Base-by-base conservation (phyloP, 441 rosid genomes). In the Flueggea neowawraea region DNA sequence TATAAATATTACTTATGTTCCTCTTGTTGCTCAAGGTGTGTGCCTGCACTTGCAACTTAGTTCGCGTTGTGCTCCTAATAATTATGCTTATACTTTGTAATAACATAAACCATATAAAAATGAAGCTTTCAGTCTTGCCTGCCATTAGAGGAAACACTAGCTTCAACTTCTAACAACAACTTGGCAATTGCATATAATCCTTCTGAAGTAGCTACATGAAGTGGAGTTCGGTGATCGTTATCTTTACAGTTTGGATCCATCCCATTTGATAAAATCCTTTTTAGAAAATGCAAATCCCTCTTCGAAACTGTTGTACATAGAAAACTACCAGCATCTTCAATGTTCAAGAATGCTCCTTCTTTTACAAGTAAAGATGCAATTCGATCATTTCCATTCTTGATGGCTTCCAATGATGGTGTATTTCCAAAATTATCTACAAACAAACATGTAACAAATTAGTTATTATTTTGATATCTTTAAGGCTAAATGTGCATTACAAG, bases 201-300 rank as follows among this genome's bases (percentile, higher is more conserved):
- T 75, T 89, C 96, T 28, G 99, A 91, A 64, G 92, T 84, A 56
- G 98, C 97, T 12, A 89, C 70, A 66, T 95, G 97, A 78, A 95
- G 98, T 16, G 93, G n/a, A 7, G 98, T 91, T 64, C 96, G 79
- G 22, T 82, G 92, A 66, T 91, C 91, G 55, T 94, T 91, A 75
- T 91, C 92, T 72, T 71, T 83, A 51, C 87, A 76, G 81, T 91
- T 89, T 3, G 99, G 99, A 66, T 95, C 88, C 22, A 85, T 63
- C n/a, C 98, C 97, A 63, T 69, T 67, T 51, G 86, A 77, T 61
- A 95, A 78, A 67, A 91, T 28, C 67, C 95, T 88, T 74, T 57
- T 89, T 54, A 95, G 79, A 68, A 86, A 78, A 61, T 95, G 95
- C 4, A 83, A 75, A 64, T 95, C 97, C 9, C 98, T 95, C 74